A percentile compares a stretch with the other conserved stretches of the same genome.
phyloP scores from a whole-genome alignment of 2,329 filamentous ascomycete genomes.

The Arthrobotrys sphaeroides region DNA sequence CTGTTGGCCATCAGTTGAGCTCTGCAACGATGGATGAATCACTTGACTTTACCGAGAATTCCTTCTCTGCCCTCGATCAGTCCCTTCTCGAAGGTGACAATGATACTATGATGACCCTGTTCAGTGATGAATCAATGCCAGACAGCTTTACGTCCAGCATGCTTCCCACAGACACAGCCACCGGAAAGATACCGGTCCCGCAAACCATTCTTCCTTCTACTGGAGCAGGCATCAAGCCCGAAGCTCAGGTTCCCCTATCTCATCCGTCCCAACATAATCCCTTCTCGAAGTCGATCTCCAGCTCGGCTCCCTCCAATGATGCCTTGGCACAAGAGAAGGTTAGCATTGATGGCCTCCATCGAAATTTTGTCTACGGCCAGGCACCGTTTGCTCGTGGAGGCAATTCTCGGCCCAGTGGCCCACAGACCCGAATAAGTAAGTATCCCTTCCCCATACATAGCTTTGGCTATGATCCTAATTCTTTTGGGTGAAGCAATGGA shows the following conservation, averaged over 20 bases:
- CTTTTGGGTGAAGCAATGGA: neutral
- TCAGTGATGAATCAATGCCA: neutral
- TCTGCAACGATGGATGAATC: constrained; percentile 16
- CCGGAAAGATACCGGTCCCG: constrained; percentile 12
- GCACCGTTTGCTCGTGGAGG: too few species aligned
- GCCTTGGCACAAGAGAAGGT: too few species aligned
- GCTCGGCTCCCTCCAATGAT: too few species aligned
- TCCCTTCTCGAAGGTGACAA: neutral
- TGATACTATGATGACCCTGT: neutral
- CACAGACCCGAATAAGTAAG: neutral
- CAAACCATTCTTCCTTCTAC: constrained; percentile 3
- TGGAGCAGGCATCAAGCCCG: constrained; percentile 1
- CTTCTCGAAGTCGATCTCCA: neutral
- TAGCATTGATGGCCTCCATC: too few species aligned
- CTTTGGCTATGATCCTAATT: neutral
- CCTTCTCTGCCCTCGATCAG: neutral
- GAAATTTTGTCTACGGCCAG: too few species aligned
- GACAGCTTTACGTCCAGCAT: neutral
- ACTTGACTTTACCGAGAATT: neutral
- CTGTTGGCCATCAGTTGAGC: too few species aligned
- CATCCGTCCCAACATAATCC: too few species aligned
- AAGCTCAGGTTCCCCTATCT: neutral
- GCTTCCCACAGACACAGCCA: neutral
- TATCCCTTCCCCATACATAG: neutral
- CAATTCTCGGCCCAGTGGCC: too few species aligned